Conservation (phyloP, 139 green algal species). For the Chlorella sp. region DNA sequence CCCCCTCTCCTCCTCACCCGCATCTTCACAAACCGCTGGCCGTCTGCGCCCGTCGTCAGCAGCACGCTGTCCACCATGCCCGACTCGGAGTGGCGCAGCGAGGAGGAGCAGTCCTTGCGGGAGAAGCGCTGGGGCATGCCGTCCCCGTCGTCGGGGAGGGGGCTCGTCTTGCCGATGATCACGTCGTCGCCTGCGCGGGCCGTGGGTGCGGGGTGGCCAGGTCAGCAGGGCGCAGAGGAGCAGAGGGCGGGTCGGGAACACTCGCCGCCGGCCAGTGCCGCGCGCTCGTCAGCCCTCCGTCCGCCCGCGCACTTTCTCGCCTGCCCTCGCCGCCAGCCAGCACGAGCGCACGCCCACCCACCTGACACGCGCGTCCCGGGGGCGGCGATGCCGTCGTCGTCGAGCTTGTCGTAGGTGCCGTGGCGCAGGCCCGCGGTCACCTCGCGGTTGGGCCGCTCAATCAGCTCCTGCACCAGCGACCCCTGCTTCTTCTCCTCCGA, state of each 20-base stretch:
- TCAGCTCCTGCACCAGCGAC: constrained; percentile 76
- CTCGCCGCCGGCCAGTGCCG: not conserved
- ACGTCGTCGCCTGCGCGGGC: constrained; percentile 67
- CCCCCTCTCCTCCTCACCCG: constrained; percentile 63
- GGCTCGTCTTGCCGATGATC: constrained; percentile 83
- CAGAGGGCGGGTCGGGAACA: not conserved
- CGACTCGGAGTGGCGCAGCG: constrained; percentile 68
- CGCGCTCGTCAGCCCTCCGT: too few relatives aligned
- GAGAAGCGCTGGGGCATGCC: constrained; percentile 74
- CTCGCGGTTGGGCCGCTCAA: constrained; percentile 84
- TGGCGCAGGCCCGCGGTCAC: constrained; percentile 72
- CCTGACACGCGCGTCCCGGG: constrained; percentile 82
- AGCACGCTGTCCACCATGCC: constrained; percentile 87
- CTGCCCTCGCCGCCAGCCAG: too few relatives aligned
- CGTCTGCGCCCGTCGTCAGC: constrained; percentile 89
- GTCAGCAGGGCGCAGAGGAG: not conserved
- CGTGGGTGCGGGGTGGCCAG: not conserved
- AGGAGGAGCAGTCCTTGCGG: constrained; percentile 69
- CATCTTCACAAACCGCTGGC: constrained; percentile 95
- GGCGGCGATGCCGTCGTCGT: constrained; percentile 92
- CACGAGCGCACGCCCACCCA: not conserved
- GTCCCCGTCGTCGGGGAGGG: constrained; percentile 67
- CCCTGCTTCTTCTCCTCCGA: constrained; percentile 90
- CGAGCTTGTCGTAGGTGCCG: constrained; percentile 98
- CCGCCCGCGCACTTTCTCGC: too few relatives aligned